Evolutionary conservation across 1,284 basidiomycete species (phyloP), one percentile per base, ranked within the genome.

Genomic region (Takashimella koratensis): DNA sequence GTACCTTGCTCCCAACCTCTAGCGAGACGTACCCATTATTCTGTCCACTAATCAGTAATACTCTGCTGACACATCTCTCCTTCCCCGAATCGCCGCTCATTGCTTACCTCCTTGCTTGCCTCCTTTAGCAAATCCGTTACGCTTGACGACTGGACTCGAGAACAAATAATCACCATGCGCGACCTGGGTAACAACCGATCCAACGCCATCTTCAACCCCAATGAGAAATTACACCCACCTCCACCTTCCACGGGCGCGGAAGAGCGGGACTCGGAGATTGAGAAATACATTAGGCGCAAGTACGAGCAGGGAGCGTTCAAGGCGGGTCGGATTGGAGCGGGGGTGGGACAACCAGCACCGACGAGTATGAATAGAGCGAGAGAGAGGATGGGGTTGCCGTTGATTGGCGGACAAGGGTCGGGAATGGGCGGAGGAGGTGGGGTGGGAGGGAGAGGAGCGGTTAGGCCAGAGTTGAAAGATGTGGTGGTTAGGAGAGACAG

Each of bases 131-230:
- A 76, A 58, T 72, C 69, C 12, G 68, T 74, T 24, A 76, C 74
- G 2, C 63, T 74, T n/a, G 74, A 76, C 57, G 67, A 67, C 21
- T 76, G 75, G 75, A 65, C 73, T 4, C 64, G 74, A 26, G 74
- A 76, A 24, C 71, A 75, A 52, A 69, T 76, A 26, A 48, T 53
- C 39, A 30, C 53, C 11, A 72, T 75, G 66, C 59, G 64, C 21
- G 41, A 53, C 4, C 66, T 70, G 4, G 75, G 75, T 16, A 76
- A 76, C 58, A 63, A 45, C 22, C 58, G 58, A 43, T 66, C 66
- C 23, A 76, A 76, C 59, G 56, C 57, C 1, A 59, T 71, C 12
- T 75, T 59, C 58, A 75, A 76, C 56, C 75, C 75, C 4, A 69
- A 75, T 60, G 72, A 75, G 49, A 21, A 36, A 8, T 53, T 60